Conservation (phyloP, 305 asterid genomes). For the Withania somnifera region DNA sequence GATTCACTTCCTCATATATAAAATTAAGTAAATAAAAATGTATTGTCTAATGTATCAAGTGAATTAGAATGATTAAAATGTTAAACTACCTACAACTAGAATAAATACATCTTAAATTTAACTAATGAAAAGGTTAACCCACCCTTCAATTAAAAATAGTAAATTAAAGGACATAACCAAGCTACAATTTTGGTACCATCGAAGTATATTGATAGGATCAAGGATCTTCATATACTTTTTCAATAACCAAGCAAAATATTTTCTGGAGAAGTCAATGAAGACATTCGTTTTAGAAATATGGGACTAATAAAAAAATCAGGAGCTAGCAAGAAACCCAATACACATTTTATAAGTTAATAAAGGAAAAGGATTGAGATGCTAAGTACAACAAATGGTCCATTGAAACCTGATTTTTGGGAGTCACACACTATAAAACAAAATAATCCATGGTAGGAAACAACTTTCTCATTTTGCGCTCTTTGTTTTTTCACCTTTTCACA, state of each 20-base stretch:
- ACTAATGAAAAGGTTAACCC: background rate
- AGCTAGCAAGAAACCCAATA: background rate
- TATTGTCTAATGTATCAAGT: background rate
- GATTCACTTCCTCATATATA: background rate
- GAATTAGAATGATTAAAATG: background rate
- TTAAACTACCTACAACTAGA: background rate
- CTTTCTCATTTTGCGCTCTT: background rate
- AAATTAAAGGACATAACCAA: background rate
- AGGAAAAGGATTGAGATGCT: background rate
- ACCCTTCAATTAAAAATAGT: background rate
- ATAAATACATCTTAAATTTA: background rate
- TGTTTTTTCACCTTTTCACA: background rate
- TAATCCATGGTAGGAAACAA: background rate
- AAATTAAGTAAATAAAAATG: background rate
- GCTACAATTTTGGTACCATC: background rate
- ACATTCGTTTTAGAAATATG: background rate
- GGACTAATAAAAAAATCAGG: background rate
- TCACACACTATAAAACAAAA: background rate
- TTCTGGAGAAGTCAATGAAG: background rate
- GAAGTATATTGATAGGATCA: background rate
- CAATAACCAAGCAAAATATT: background rate
- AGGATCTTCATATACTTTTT: background rate
- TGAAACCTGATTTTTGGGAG: background rate
- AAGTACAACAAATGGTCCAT: background rate
- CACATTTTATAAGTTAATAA: background rate